Evolutionary conservation across 345 rosid species (phyloP), one percentile per base, ranked within the genome.

Genomic region (Pistacia integerrima): DNA sequence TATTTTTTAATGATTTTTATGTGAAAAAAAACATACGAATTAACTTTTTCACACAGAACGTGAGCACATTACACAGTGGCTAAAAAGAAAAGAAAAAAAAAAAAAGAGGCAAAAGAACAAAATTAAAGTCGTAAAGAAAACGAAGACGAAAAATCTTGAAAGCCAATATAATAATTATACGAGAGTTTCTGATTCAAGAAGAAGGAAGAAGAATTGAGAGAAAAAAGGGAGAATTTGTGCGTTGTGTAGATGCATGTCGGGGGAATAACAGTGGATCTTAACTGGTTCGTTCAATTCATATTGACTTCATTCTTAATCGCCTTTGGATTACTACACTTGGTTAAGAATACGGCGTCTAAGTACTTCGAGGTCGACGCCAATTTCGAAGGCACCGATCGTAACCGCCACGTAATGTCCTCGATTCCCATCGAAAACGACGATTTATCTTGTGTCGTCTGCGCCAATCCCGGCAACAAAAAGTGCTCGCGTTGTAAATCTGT

Each of bases 301-400:
- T 76, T 89, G 35, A 85, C 94, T 33, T 72, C 87, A 0, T 87
- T 89, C 64, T 9, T 92, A 33, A 77, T 93, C 67, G 86, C 86
- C 28, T 75, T 87, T 11, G 98, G 88, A 14, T 72, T 92, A 79
- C 82, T 90, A 11, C 83, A 87, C 85, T 68, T 92, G 67, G 84
- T 96, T 12, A 88, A 78, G 88, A 88, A 85, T 55, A 86, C 94
- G 80, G 98, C 97, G 78, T 88, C 97, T 59, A 96, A 87, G 82
- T 93, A 96, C 85, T 90, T 93, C 90, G 94, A 91, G 75, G 95
- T 89, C 87, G 89, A 79, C 87, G 89, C 94, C 87, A 84, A 77
- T 82, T 93, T 92, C 88, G 91, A 85, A 68, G 87, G 48, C 86
- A 25, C 48, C 60, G 35, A 41, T 52, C 41, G 67, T 46, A 58